Percentiles rank a stretch among this genome's conserved stretches.
Conservation (phyloP, 2,329 filamentous ascomycete genomes). For the Ophiostoma pallidulum region DNA sequence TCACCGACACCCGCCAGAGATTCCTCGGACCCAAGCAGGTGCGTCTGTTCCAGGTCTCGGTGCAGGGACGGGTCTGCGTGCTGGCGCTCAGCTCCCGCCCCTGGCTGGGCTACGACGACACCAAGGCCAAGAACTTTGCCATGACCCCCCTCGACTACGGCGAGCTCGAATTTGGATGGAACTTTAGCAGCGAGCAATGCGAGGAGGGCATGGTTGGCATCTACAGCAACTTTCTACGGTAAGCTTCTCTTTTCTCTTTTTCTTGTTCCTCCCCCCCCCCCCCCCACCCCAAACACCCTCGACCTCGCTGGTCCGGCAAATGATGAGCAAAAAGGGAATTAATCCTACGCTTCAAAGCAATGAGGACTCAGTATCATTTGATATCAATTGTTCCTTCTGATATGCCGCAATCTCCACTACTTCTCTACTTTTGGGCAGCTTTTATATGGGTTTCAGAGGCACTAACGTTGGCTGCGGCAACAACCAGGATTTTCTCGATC, state of each 20-base stretch:
- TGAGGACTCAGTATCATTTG: constrained; percentile 47
- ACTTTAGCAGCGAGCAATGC: constrained; percentile 91
- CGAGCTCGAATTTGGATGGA: constrained; percentile 87
- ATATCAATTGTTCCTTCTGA: constrained; percentile 99
- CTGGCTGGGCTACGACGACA: constrained; percentile 93
- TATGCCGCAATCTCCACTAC: constrained; percentile 23
- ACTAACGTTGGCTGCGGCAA: constrained; percentile 24
- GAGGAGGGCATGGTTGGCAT: constrained; percentile 91
- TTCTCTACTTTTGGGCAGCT: not conserved
- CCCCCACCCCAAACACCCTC: not conserved
- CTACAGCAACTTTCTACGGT: constrained; percentile 80
- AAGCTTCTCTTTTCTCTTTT: constrained; percentile 25
- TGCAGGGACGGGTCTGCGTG: constrained; percentile 75
- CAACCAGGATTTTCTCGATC: constrained; percentile 71
- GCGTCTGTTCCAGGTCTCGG: constrained; percentile 81
- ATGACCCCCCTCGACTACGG: constrained; percentile 86
- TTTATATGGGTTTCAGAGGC: constrained; percentile 7
- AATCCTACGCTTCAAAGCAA: constrained; percentile 44
- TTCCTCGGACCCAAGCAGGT: constrained; percentile 89
- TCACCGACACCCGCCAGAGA: constrained; percentile 88
- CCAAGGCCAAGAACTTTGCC: constrained; percentile 78
- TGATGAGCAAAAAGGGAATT: constrained; percentile 53
- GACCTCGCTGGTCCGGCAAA: constrained; percentile 8
- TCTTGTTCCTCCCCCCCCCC: constrained; percentile 40
- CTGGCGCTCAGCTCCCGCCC: constrained; percentile 84